Evolutionary conservation across 768 basidiomycete species (phyloP), one percentile per base, ranked within the genome.

Genomic region (Panellus pusillus): DNA sequence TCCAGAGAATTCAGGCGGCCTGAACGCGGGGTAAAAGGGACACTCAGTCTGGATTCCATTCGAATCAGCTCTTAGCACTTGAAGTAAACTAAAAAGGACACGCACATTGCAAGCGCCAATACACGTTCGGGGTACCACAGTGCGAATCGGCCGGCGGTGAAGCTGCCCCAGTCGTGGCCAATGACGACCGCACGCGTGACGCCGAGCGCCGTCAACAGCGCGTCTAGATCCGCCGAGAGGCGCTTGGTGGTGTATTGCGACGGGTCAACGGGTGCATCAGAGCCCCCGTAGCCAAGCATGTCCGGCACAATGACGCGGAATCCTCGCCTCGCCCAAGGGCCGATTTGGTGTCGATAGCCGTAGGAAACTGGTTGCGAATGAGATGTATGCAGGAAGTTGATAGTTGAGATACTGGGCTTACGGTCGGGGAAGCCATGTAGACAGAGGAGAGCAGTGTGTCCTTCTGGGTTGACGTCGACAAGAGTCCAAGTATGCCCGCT

Each of bases 91-190:
- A 14, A 39, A 43, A 31, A 36, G 12, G 12, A 9, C n/a, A 69
- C 81, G 57, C 68, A 87, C 90, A 84, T 70, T 0, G 78, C 74
- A 17, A 91, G 71, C 0, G 82, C 84, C 6, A 75, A 61, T 32
- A 88, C 58, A 31, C 87, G 76, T 13, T 82, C 70, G 0, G 91
- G 87, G 63, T 89, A 69, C 85, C 86, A 91, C 19, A 89, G 72
- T 11, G 86, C 83, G 61, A 93, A 85, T 18, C 89, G 75, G 39
- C 76, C 78, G 2, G 77, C 87, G 12, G 74, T 79, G 55, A 73
- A 80, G 3, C 86, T 72, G 6, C 91, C 91, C 90, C 90, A 92
- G 62, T 93, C 91, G 61, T 92, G 91, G 0, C 88, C 91, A 52
- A 91, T 74, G 51, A 91, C 69, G 11, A 89, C 86, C 31, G 81